Percentiles rank a stretch among this genome's conserved stretches.
Conservation (phyloP, 2,329 filamentous ascomycete genomes). For the Colletotrichum kahawae region DNA sequence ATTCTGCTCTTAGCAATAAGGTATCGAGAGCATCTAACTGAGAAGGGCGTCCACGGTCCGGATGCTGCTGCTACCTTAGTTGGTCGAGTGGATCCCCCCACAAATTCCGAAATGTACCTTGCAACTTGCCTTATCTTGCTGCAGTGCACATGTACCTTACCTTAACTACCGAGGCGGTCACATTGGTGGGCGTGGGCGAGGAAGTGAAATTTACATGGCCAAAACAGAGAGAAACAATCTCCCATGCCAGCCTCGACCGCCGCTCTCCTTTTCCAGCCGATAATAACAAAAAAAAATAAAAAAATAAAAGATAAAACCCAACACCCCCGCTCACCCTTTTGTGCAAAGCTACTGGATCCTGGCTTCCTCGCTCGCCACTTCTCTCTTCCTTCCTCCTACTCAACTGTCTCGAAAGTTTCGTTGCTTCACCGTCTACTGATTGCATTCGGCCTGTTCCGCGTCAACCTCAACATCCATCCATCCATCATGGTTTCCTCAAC, state of each 20-base stretch:
- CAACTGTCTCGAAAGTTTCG: background rate
- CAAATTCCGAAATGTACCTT: background rate
- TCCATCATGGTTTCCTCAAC: conserved; percentile 51
- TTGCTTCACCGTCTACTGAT: background rate
- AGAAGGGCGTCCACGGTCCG: too few relatives aligned
- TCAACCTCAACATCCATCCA: conserved; percentile 2
- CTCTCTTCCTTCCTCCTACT: background rate
- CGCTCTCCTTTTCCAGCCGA: background rate
- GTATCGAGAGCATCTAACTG: background rate
- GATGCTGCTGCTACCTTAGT: background rate
- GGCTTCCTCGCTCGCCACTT: background rate
- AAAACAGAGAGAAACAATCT: background rate
- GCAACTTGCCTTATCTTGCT: background rate
- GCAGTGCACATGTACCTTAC: background rate
- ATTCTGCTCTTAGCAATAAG: background rate
- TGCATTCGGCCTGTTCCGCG: background rate
- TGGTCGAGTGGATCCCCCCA: background rate
- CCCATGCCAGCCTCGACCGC: background rate
- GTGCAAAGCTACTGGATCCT: background rate
- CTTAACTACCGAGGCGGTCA: background rate
- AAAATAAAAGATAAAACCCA: background rate
- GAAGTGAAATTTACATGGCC: conserved; percentile 2
- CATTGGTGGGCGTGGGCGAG: background rate
- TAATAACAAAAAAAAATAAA: background rate
- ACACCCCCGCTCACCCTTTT: background rate